Evolutionary conservation across 345 rosid genomes (phyloP), one percentile per base, ranked within the genome.

Genomic region (Syzygium grande): DNA sequence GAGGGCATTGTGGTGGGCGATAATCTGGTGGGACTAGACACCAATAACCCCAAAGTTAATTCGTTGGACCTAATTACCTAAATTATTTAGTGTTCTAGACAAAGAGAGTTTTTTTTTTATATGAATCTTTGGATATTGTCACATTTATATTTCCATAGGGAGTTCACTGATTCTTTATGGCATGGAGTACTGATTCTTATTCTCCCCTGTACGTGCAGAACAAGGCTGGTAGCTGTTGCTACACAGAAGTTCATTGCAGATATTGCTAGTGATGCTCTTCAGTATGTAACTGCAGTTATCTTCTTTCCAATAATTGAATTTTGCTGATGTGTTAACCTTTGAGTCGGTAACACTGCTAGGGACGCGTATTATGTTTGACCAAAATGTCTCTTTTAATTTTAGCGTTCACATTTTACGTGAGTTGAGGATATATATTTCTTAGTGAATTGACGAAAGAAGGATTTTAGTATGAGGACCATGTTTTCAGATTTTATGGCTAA

Each of bases 221-320:
- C 93, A 87, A 94, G 99, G 93, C 92, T 98, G 88, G 97, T 96
- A 51, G 98, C 99, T 87, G 96, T 98, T 90, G 99, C 99, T 55
- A 98, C 99, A 19, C 99, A 96, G 89, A 98, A 98, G 92, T 98
- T 96, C 38, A 97, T 98, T 87, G 90, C 99, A 16, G 99, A 98
- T 91, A 98, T 98, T 89, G 99, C 99, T 77, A 92, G 91, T 15
- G 98, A 98, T 78, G 97, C 99, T 51, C 98, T 98, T 87, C 96
- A 92, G 98, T 97, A 94, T 86, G 96, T 55, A 88, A 29, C 85
- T 59, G 41, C 58, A 25, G 58, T 65, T 19, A 19, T 73, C 80
- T 52, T 63, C 41, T 87, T 87, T 87, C 53, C 80, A 51, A 30
- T 46, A 41, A 14, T 52, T 46, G 86, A 38, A 1, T 52, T 51